Conservation (phyloP, 2,329 filamentous ascomycete species). For the Amauroascus niger region DNA sequence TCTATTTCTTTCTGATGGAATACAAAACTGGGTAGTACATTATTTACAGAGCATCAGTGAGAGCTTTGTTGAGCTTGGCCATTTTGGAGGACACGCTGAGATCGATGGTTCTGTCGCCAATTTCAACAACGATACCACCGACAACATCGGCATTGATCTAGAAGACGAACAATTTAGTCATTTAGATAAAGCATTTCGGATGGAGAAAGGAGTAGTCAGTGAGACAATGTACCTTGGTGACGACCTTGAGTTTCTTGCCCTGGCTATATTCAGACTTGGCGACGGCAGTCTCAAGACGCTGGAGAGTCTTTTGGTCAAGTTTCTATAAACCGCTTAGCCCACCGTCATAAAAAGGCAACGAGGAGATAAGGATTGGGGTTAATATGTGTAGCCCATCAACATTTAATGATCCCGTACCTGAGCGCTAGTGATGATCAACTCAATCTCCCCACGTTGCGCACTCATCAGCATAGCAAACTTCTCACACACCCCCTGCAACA, state of each 20-base stretch:
- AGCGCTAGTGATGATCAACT: conserved; percentile 84
- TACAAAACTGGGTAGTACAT: conserved; percentile 10
- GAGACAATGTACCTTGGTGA: conserved; percentile 58
- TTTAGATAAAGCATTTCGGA: not conserved
- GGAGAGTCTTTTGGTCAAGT: conserved; percentile 78
- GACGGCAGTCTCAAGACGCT: conserved; percentile 76
- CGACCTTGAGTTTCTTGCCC: conserved; percentile 97
- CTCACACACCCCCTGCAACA: conserved; percentile 69
- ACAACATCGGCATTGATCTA: conserved; percentile 90
- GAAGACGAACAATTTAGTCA: conserved; percentile 5
- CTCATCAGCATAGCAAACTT: conserved; percentile 86
- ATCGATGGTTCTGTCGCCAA: conserved; percentile 96
- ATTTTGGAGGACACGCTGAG: conserved; percentile 91
- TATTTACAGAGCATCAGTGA: conserved; percentile 90
- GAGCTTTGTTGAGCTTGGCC: conserved; percentile 98
- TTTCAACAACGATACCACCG: conserved; percentile 88
- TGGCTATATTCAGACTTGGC: conserved; percentile 79
- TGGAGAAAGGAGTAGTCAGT: not conserved
- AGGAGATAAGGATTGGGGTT: too few relatives aligned
- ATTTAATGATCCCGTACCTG: too few relatives aligned
- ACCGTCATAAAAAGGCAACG: not conserved
- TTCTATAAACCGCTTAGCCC: conserved; percentile 42
- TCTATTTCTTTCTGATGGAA: conserved; percentile 12
- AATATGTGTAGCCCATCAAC: too few relatives aligned
- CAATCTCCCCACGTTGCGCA: conserved; percentile 83